Evolutionary conservation across 805 yeast species (phyloP).

Genomic region (Kregervanrija fluxuum): DNA sequence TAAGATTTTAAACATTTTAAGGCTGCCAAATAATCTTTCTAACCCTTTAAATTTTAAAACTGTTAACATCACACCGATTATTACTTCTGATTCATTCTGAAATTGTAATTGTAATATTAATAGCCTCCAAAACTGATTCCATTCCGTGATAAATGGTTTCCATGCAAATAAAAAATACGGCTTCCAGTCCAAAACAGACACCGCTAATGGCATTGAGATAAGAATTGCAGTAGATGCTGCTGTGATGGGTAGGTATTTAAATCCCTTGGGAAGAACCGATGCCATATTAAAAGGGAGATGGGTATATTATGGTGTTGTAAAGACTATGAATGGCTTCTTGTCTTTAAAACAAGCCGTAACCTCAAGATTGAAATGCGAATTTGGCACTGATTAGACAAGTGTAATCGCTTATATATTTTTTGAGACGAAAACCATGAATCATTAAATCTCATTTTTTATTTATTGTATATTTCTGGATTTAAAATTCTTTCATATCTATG

Average conservation of each 20-base stretch:
- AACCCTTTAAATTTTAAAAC: slow-evolving; percentile 46
- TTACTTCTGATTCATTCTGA: slow-evolving; percentile 52
- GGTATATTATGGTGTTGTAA: neutral
- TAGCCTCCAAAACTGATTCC: slow-evolving; percentile 53
- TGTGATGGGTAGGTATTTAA: slow-evolving; percentile 32
- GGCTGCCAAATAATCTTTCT: slow-evolving; percentile 52
- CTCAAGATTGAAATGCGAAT: no score
- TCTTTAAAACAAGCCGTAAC: no score
- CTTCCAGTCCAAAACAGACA: slow-evolving; percentile 39
- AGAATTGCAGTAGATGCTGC: slow-evolving; percentile 27
- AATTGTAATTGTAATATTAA: slow-evolving; percentile 43
- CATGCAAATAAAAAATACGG: slow-evolving; percentile 35
- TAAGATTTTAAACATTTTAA: slow-evolving; percentile 43
- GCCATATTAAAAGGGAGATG: slow-evolving; percentile 13
- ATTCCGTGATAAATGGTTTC: slow-evolving; percentile 48
- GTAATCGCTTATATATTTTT: no score
- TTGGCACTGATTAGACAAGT: no score
- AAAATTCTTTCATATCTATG: neutral
- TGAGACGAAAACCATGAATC: neutral
- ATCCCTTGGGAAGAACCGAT: slow-evolving; percentile 26
- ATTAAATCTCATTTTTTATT: neutral
- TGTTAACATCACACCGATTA: slow-evolving; percentile 36
- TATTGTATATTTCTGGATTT: neutral
- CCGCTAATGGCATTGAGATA: slow-evolving; percentile 32
- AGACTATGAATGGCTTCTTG: no score